Evolutionary conservation across 345 rosid genomes (phyloP), one percentile per base, ranked within the genome.

Genomic region (Citrus trifoliata): DNA sequence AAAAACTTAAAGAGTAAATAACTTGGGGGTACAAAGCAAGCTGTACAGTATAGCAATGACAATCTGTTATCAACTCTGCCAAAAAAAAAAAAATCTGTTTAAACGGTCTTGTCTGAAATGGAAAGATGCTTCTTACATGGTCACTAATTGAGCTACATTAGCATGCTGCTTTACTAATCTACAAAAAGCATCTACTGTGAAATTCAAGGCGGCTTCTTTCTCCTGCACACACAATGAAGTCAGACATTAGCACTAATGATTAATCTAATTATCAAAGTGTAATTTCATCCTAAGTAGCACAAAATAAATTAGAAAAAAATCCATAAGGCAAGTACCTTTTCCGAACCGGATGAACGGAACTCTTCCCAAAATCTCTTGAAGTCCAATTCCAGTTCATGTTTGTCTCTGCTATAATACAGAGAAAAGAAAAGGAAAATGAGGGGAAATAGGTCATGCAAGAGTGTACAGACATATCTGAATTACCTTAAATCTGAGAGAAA

Each of bases 351-450:
- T 82, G 99, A 93, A 79, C 98, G 98, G 84, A 97, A 97, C 86
- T 94, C 98, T 84, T 97, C 98, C 99, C 99, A 94, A 70, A 88
- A 90, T 87, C 98, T 97, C 84, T 94, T 97, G 84, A 97, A 94
- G 89, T 97, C 98, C 97, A 93, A 82, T 82, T 97, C 98, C 95
- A 94, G 78, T 82, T 92, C 99, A 88, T 92, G 91, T 80, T 87
- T 90, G 78, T 87, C 95, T 82, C 98, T 94, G 92, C 79, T 82
- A 67, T 74, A 67, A 60, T 19, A 72, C 24, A 16, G 55, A 71
- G 8, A n/a, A 38, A 55, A 33, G 22, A 16, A 10, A 35, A n/a
- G 28, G 42, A 46, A 9, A 59, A 63, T 14, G 22, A 74, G 27
- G 74, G 37, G 37, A 56, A 32, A 61, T 51, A 75, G 12, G 46